Conservation (phyloP, 1,284 basidiomycete species). For the Naganishia albida region DNA sequence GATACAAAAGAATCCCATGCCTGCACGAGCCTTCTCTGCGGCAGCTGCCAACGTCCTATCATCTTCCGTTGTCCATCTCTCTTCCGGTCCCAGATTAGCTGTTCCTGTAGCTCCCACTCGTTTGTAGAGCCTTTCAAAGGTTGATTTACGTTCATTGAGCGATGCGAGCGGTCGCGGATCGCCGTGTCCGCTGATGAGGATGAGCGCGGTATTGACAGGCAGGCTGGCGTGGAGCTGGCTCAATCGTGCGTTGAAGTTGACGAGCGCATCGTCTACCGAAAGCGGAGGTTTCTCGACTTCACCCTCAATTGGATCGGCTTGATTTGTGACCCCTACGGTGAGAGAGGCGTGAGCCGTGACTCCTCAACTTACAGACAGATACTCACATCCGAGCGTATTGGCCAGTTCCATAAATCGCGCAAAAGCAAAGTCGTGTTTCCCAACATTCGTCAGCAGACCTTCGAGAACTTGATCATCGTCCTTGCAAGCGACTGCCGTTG, state of each 20-base stretch:
- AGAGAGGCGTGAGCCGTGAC: background rate
- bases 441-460: conserved; percentile 63
- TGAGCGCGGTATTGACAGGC: conserved; percentile 72
- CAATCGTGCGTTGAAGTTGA: conserved; percentile 64
- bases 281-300: conserved; percentile 10
- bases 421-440: conserved; percentile 74
- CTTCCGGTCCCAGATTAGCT: conserved; percentile 51
- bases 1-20: conserved; percentile 77
- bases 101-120: conserved; percentile 52
- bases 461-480: conserved; percentile 68
- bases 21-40: conserved; percentile 73
- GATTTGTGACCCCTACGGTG: conserved; percentile 18
- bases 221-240: conserved; percentile 65
- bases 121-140: conserved; percentile 71
- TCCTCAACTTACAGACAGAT: background rate
- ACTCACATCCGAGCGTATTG: conserved; percentile 70
- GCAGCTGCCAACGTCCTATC: conserved; percentile 73
- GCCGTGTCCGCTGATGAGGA: conserved; percentile 82
- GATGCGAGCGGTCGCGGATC: conserved; percentile 76
- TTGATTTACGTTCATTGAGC: conserved; percentile 66
- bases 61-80: conserved; percentile 72
- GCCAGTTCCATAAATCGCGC: conserved; percentile 76
- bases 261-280: conserved; percentile 39
- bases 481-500: conserved; percentile 68
- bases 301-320: conserved; percentile 10